Conservation (phyloP, 805 yeast species). For the Metschnikowia lunata region DNA sequence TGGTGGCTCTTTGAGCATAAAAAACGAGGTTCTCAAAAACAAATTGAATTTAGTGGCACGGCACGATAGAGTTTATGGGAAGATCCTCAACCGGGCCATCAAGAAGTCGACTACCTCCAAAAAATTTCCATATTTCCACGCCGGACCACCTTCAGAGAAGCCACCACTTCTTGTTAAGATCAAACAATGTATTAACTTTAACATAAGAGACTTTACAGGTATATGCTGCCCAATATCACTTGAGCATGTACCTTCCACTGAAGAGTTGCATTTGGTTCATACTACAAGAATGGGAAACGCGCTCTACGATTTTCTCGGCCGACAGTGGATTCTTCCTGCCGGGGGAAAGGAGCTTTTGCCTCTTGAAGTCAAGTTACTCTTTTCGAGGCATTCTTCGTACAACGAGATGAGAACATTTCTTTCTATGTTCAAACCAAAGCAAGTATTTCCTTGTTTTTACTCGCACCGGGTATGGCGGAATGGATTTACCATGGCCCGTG, state of each 20-base stretch:
- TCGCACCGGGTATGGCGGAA: conserved; percentile 28
- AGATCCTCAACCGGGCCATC: conserved; percentile 1
- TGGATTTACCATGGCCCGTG: conserved; percentile 37
- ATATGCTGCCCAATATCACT: conserved; percentile 25
- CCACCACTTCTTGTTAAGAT: conserved; percentile 22
- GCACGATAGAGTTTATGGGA: conserved; percentile 9
- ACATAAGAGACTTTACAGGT: conserved; percentile 30
- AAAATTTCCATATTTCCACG: conserved; percentile 7
- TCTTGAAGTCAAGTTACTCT: conserved; percentile 32
- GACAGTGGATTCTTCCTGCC: conserved; percentile 27
- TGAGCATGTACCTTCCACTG: conserved; percentile 12
- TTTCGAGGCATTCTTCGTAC: conserved; percentile 47
- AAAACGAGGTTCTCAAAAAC: not conserved
- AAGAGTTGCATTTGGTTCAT: conserved; percentile 14
- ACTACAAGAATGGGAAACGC: conserved; percentile 20
- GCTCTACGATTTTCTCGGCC: conserved; percentile 21
- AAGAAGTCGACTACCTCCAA: not conserved
- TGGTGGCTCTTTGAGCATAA: conserved; percentile 13
- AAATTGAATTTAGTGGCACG: conserved; percentile 6
- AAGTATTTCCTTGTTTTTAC: conserved; percentile 43
- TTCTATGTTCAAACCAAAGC: conserved; percentile 31
- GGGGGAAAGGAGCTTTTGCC: conserved; percentile 30
- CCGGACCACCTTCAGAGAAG: not conserved
- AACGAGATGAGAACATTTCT: conserved; percentile 36
- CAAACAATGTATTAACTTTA: conserved; percentile 36